phyloP scores from a whole-genome alignment of 345 rosid genomes.

The Gossypium anomalum region DNA sequence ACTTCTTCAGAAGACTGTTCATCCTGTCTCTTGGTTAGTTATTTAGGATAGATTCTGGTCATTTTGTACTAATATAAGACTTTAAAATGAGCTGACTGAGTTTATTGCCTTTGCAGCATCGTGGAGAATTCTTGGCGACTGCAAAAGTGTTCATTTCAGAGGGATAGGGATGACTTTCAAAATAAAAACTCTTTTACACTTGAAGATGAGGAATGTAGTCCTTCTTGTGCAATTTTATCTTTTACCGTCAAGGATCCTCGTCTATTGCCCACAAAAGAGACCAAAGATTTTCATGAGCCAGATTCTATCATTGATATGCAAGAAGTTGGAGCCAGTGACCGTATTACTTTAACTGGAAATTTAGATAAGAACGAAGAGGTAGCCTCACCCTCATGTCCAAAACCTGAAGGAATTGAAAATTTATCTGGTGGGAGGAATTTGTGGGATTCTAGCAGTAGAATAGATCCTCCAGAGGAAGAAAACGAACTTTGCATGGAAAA shows the following conservation, averaged over 20 bases:
- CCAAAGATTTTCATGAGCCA: slow-evolving; percentile 24
- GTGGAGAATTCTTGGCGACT: slow-evolving; percentile 28
- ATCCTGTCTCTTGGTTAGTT: slow-evolving; percentile 51
- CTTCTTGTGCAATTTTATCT: slow-evolving; percentile 39
- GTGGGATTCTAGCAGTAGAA: slow-evolving; percentile 56
- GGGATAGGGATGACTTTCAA: slow-evolving; percentile 22
- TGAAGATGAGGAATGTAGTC: slow-evolving; percentile 35
- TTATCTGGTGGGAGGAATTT: slow-evolving; percentile 26
- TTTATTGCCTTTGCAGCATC: slow-evolving; percentile 37
- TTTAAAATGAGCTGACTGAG: slow-evolving; percentile 1
- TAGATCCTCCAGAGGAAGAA: slow-evolving; percentile 60
- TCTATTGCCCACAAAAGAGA: slow-evolving; percentile 23
- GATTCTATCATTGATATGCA: slow-evolving; percentile 21
- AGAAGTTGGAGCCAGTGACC: slow-evolving; percentile 28
- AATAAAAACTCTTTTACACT: slow-evolving; percentile 19
- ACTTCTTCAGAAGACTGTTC: slow-evolving; percentile 58
- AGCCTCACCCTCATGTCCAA: slow-evolving; percentile 17
- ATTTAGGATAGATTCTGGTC: slow-evolving; percentile 5
- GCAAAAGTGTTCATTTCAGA: slow-evolving; percentile 36
- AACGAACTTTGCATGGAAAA: slow-evolving; percentile 57
- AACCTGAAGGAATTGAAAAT: slow-evolving; percentile 21
- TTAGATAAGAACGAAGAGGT: slow-evolving; percentile 20
- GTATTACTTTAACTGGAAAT: slow-evolving; percentile 20
- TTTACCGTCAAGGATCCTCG: slow-evolving; percentile 63
- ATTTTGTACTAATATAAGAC: slow-evolving; percentile 8